phyloP scores from a whole-genome alignment of 139 green algal species.

The Gonium pectorale region DNA sequence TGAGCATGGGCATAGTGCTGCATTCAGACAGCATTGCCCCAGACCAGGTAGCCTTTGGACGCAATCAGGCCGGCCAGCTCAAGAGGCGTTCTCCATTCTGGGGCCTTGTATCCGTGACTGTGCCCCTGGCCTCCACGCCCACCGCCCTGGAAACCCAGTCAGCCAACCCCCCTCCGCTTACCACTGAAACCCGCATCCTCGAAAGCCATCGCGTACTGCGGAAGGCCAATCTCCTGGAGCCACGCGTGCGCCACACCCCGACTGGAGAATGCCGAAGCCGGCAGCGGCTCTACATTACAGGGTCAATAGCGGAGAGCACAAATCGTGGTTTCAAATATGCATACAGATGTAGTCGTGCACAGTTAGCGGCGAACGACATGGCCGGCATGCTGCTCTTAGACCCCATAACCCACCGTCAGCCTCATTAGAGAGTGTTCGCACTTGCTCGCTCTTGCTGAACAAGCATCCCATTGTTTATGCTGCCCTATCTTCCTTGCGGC shows the following conservation, averaged over 20 bases:
- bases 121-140: too few species aligned
- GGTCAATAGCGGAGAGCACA: background rate
- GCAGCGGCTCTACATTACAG: conserved; percentile 1
- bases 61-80: too few species aligned
- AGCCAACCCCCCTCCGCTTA: too few species aligned
- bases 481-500: too few species aligned
- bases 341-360: background rate
- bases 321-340: background rate
- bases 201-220: conserved; percentile 20
- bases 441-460: conserved; percentile 5
- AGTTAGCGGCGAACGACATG: background rate
- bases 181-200: conserved; percentile 39
- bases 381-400: background rate
- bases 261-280: background rate
- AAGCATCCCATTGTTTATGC: conserved; percentile 26
- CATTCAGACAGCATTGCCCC: too few species aligned
- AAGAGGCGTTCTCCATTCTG: too few species aligned
- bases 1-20: too few species aligned
- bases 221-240: conserved; percentile 33
- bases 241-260: background rate
- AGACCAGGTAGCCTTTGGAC: too few species aligned
- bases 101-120: too few species aligned
- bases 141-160: too few species aligned
- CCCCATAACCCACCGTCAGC: background rate
- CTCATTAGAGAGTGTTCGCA: background rate